Conservation (phyloP, 305 asterid species). For the Ajuga reptans region DNA sequence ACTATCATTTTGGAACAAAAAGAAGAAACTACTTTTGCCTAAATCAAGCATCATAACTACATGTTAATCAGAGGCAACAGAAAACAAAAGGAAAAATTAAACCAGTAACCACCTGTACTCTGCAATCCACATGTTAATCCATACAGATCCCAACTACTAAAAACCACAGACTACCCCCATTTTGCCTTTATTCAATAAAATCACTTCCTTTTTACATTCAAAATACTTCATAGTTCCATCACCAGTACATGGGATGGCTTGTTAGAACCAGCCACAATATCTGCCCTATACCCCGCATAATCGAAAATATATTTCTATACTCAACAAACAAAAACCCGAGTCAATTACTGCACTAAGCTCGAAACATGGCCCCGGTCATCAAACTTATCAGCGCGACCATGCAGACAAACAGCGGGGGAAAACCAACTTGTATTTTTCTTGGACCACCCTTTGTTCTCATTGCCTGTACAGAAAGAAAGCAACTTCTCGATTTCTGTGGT, state of each 20-base stretch:
- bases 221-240: neutral
- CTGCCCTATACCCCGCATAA: constrained; percentile 20
- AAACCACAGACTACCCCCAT: neutral
- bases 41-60: too few relatives aligned
- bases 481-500: neutral
- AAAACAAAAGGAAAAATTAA: too few relatives aligned
- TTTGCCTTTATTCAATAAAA: constrained; percentile 18
- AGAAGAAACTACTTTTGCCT: too few relatives aligned
- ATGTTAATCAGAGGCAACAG: too few relatives aligned
- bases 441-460: constrained; percentile 32
- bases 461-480: constrained; percentile 35
- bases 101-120: too few relatives aligned
- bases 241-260: constrained; percentile 16
- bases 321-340: neutral
- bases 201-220: constrained; percentile 29
- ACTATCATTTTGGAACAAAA: too few relatives aligned
- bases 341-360: constrained; percentile 24
- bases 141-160: neutral
- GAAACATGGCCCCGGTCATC: constrained; percentile 42
- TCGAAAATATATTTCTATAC: constrained; percentile 14
- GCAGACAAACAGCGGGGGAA: constrained; percentile 72
- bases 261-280: constrained; percentile 23
- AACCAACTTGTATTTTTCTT: constrained; percentile 52
- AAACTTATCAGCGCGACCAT: constrained; percentile 59
- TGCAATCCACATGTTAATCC: too few relatives aligned